phyloP scores from a whole-genome alignment of 148 eudicot species.

The Fagopyrum esculentum region DNA sequence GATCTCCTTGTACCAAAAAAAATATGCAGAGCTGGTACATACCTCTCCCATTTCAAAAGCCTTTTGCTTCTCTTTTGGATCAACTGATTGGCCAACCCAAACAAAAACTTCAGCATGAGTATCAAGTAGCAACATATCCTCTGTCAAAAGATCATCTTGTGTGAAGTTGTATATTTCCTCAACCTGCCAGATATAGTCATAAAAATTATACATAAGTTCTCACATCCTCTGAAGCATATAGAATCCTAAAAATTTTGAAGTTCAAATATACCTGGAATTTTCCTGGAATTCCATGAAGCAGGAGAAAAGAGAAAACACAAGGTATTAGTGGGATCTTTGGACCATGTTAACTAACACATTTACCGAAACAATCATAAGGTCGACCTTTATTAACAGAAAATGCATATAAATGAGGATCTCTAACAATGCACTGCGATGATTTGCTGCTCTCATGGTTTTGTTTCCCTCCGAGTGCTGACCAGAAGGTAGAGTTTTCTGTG shows the following conservation, averaged over 20 bases:
- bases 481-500: slow-evolving; percentile 88
- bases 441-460: slow-evolving; percentile 74
- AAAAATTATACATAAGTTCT: not conserved
- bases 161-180: slow-evolving; percentile 79
- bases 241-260: not conserved
- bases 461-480: slow-evolving; percentile 96
- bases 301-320: not conserved
- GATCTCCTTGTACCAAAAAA: too few relatives aligned
- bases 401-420: slow-evolving; percentile 88
- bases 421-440: slow-evolving; percentile 51
- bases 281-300: slow-evolving; percentile 4
- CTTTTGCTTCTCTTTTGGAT: slow-evolving; percentile 73
- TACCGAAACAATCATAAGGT: not conserved
- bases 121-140: slow-evolving; percentile 87
- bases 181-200: not conserved
- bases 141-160: slow-evolving; percentile 97
- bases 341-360: not conserved
- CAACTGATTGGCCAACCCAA: slow-evolving; percentile 94
- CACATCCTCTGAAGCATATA: slow-evolving; percentile 33
- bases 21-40: not conserved
- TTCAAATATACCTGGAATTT: slow-evolving; percentile 10
- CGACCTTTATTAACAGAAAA: slow-evolving; percentile 65
- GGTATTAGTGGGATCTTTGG: not conserved
- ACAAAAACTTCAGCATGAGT: slow-evolving; percentile 89
- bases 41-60: slow-evolving; percentile 95